phyloP scores from a whole-genome alignment of 1,139 yeast genomes.

The Schizosaccharomyces versatilis region DNA sequence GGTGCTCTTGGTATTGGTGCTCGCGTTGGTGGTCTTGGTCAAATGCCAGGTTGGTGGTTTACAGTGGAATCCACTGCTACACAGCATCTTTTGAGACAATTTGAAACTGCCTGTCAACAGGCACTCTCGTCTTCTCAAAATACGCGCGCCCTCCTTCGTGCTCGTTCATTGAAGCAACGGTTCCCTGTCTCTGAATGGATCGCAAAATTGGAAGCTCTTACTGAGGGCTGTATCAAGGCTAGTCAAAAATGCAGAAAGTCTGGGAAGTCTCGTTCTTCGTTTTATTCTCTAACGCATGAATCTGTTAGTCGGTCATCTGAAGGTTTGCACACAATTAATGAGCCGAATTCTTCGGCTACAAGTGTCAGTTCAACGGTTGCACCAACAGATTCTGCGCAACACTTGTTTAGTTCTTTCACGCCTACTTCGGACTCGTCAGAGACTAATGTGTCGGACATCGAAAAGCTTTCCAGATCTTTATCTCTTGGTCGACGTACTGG shows the following conservation, averaged over 20 bases:
- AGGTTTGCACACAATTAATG: not conserved
- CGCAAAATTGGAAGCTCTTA: conserved; percentile 7
- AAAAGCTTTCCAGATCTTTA: conserved; percentile 5
- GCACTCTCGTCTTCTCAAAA: conserved; percentile 9
- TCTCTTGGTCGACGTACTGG: conserved; percentile 10
- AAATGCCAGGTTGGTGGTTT: conserved; percentile 12
- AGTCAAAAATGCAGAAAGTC: not conserved
- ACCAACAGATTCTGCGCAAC: not conserved
- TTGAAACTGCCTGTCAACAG: conserved; percentile 10
- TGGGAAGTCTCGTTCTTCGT: not conserved
- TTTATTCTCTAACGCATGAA: conserved; percentile 1
- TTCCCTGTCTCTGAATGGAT: conserved; percentile 11
- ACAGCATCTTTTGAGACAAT: conserved; percentile 8
- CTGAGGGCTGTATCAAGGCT: conserved; percentile 7
- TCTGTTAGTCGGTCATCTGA: conserved; percentile 1
- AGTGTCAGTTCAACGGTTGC: not conserved
- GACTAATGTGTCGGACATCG: not conserved
- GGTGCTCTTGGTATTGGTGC: conserved; percentile 12
- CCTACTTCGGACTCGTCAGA: not conserved
- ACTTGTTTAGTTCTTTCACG: not conserved
- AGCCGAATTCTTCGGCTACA: not conserved
- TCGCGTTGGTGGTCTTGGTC: conserved; percentile 11
- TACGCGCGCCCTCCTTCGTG: conserved; percentile 10
- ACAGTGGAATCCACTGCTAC: conserved; percentile 11
- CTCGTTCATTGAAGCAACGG: conserved; percentile 9